Evolutionary conservation across 345 rosid species (phyloP).

Genomic region (Eucalyptus caleyi): DNA sequence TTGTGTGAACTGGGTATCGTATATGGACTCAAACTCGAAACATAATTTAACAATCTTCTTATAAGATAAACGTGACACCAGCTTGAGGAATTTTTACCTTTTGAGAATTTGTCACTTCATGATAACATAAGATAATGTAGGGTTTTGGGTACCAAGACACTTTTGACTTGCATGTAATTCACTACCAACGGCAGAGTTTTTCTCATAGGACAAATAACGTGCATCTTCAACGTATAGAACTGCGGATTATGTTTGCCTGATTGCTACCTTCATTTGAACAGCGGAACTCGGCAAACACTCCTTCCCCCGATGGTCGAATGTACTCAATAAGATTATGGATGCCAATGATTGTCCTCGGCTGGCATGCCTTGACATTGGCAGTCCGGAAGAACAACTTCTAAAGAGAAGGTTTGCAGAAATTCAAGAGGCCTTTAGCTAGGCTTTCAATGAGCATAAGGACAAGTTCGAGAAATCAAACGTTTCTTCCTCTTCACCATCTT

Average conservation of each 20-base stretch:
- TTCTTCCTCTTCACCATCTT: conserved; percentile 33
- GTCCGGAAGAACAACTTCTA: conserved; percentile 29
- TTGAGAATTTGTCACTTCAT: not conserved
- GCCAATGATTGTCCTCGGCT: conserved; percentile 42
- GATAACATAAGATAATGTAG: not conserved
- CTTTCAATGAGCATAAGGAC: conserved; percentile 53
- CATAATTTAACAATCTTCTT: not conserved
- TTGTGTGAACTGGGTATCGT: no score
- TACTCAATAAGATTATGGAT: conserved; percentile 68
- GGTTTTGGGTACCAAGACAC: not conserved
- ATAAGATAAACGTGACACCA: not conserved
- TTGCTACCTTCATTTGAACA: not conserved
- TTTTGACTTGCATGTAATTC: not conserved
- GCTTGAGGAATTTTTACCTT: not conserved
- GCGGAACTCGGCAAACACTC: conserved; percentile 63
- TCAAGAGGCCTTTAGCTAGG: conserved; percentile 40
- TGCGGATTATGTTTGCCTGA: not conserved
- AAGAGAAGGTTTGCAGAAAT: conserved; percentile 41
- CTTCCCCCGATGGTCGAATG: conserved; percentile 65
- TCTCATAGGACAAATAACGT: not conserved
- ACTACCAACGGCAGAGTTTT: not conserved
- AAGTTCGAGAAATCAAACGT: conserved; percentile 29
- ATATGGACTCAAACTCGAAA: no score
- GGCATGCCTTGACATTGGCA: conserved; percentile 36
- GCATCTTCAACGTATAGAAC: not conserved